Percentiles rank a stretch among this genome's conserved stretches.
These are phyloP conservation scores for Blastomyces percursus DNA, from an alignment of 2,329 filamentous ascomycete genomes.

Conservation along the genomic window DNA sequence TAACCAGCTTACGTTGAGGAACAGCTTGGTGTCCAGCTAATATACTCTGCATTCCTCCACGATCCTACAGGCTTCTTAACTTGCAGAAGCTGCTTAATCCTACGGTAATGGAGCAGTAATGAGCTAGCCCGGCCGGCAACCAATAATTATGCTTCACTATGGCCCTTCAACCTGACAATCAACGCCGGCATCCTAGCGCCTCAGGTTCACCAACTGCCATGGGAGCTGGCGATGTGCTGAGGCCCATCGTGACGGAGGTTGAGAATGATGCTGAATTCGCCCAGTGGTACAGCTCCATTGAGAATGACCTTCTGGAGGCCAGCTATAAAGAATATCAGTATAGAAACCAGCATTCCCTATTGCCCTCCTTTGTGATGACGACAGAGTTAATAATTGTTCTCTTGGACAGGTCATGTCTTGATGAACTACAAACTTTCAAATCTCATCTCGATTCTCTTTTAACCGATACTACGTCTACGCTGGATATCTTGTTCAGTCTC, in stretches of 20 bases:
- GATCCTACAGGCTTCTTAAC: not conserved
- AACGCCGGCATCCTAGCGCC: not conserved
- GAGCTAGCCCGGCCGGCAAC: not conserved
- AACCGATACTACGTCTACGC: conserved; percentile 61
- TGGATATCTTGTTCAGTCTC: conserved; percentile 65
- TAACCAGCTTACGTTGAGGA: not conserved
- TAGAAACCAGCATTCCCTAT: conserved; percentile 21
- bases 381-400: not conserved
- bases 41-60: not conserved
- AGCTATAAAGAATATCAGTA: conserved; percentile 80
- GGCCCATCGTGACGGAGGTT: conserved; percentile 30
- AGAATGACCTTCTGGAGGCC: conserved; percentile 61
- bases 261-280: conserved; percentile 50
- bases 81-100: not conserved
- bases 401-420: conserved; percentile 54
- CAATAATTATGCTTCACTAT: not conserved
- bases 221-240: not conserved
- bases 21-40: not conserved
- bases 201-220: not conserved
- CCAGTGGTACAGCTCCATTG: conserved; percentile 48
- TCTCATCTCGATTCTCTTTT: conserved; percentile 72
- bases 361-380: conserved; percentile 20
- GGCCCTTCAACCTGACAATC: not conserved
- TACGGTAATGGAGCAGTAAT: not conserved
- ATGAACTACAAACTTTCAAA: conserved; percentile 70